Evolutionary conservation across 495 filamentous ascomycete species (phyloP), one percentile per base, ranked within the genome.

Genomic region (Hypoxylon fuscum): DNA sequence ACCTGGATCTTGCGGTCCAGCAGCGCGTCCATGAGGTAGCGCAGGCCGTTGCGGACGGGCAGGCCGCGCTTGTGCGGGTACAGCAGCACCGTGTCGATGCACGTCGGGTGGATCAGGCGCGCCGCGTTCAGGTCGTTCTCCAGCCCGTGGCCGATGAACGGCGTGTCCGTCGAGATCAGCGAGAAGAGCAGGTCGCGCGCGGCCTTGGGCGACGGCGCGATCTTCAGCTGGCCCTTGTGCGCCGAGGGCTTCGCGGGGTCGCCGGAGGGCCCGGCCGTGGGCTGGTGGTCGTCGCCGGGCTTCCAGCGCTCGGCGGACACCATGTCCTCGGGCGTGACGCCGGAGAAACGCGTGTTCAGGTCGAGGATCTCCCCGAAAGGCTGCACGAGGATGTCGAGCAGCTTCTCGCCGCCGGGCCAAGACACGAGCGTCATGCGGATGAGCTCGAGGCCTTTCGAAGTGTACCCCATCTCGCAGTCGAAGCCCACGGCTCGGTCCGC

Each of bases 381-480:
- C 35, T 84, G 83, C 21, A 99, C 93, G 0, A 99, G 82, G 0
- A 96, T 81, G 71, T 99, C 95, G 0, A 96, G 75, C 5, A 97
- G 71, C 43, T 81, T 80, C 53, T 85, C 80, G 17, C 92, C 90
- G 27, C 81, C 76, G 1, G 94, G 95, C 91, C 94, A 99, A 55
- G 89, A 86, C 25, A 90, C 85, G 7, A 89, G 92, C 0, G 95
- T 97, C 17, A 99, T 70, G 14, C 95, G 90, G 41, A 98, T 86
- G 11, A 99, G 79, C 69, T 99, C 95, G 53, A 97, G 70, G 0
- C 95, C 95, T 31, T 87, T 62, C 1, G 88, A 88, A 0, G 95
- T 98, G 70, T 95, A 99, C 7, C 90, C 90, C 95, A 99, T 99
- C 68, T 99, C 95, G 69, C 96, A 97, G 72, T 99, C 95, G 63